Evolutionary conservation across 257 asterid species (phyloP).

Genomic region (Thymus quinquecostatus): DNA sequence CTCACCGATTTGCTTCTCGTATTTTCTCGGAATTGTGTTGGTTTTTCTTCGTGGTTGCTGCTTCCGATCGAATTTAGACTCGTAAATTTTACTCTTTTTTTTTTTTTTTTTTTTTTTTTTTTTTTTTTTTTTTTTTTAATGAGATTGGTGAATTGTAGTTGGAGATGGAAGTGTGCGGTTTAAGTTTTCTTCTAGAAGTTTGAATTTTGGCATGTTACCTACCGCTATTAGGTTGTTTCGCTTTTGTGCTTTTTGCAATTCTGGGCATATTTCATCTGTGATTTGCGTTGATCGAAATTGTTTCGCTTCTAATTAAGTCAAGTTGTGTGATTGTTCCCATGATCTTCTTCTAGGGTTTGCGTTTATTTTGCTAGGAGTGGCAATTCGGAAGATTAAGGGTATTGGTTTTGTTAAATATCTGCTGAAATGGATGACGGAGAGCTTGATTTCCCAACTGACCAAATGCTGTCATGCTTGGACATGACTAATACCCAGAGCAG

Average conservation of each 20-base stretch:
- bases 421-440: slow-evolving; percentile 55
- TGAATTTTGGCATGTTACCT: not conserved
- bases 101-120: slow-evolving; percentile 7
- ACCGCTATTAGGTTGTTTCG: not conserved
- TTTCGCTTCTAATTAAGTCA: slow-evolving; percentile 14
- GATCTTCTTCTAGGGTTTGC: slow-evolving; percentile 25
- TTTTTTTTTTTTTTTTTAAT: not conserved
- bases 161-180: slow-evolving; percentile 17
- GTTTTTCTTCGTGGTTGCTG: slow-evolving; percentile 17
- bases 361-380: not conserved
- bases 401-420: slow-evolving; percentile 14
- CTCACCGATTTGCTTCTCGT: not conserved
- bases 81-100: slow-evolving; percentile 1
- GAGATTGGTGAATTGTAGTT: slow-evolving; percentile 19
- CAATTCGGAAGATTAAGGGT: not conserved
- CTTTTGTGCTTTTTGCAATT: slow-evolving; percentile 5
- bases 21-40: not conserved
- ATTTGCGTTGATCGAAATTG: not conserved
- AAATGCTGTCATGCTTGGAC: slow-evolving; percentile 55
- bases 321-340: not conserved
- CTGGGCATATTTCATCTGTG: slow-evolving; percentile 9
- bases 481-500: slow-evolving; percentile 52
- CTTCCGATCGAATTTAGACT: slow-evolving; percentile 10
- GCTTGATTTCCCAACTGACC: slow-evolving; percentile 53
- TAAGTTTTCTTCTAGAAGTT: slow-evolving; percentile 8